Conservation (phyloP, 371 early-diverging fungal genomes). For the Mortierella sp. region DNA sequence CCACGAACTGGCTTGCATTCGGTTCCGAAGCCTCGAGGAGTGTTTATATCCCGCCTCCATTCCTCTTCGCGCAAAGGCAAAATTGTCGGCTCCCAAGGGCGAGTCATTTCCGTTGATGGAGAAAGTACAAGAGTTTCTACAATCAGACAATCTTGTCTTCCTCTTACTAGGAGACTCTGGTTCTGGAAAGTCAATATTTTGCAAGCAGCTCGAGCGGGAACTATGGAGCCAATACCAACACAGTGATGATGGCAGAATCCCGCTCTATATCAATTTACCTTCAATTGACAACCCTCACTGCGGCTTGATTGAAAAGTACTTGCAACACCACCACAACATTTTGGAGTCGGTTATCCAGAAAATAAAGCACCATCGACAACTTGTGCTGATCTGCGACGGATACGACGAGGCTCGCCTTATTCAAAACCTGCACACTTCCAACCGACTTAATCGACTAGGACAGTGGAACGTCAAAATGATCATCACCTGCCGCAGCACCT, state of each 20-base stretch:
- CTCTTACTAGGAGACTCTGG: constrained; percentile 16
- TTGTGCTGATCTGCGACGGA: constrained; percentile 13
- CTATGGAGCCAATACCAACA: constrained; percentile 5
- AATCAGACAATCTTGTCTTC: background rate
- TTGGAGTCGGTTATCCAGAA: background rate
- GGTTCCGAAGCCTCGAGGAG: background rate
- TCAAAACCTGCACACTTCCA: background rate
- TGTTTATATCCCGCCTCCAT: background rate
- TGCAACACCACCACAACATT: background rate
- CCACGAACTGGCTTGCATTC: background rate
- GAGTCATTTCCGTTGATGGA: background rate
- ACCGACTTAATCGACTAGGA: background rate
- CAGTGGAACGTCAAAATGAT: constrained; percentile 3
- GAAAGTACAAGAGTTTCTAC: background rate
- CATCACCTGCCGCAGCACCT: background rate
- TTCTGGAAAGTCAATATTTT: constrained; percentile 15
- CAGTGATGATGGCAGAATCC: background rate
- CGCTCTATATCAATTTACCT: background rate
- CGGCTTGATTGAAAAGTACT: background rate
- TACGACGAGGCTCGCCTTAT: constrained; percentile 9
- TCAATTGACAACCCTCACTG: background rate
- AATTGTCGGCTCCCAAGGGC: background rate
- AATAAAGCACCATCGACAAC: background rate
- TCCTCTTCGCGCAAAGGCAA: background rate
- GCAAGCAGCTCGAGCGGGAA: background rate